Conservation (phyloP, 257 asterid species). For the Striga asiatica region DNA sequence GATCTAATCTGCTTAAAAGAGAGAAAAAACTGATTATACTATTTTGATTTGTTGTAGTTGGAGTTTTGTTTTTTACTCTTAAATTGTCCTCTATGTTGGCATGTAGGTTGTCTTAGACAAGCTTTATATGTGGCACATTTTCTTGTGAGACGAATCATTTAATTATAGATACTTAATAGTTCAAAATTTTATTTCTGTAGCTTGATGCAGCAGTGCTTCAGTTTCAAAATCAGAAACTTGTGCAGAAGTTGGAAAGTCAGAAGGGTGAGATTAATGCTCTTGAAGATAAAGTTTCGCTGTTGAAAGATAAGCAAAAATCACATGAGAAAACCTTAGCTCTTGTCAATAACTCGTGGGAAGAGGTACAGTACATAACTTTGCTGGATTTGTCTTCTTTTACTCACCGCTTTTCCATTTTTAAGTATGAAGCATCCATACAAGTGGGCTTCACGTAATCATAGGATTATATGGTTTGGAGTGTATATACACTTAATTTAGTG, state of each 20-base stretch:
- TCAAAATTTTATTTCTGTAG: conserved; percentile 32
- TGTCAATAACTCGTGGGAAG: conserved; percentile 56
- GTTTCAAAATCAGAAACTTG: conserved; percentile 88
- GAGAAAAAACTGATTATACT: background rate
- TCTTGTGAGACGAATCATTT: conserved; percentile 10
- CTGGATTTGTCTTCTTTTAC: background rate
- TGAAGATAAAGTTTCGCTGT: conserved; percentile 37
- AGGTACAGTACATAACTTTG: conserved; percentile 41
- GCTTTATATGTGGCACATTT: too few relatives aligned
- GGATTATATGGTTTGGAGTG: too few relatives aligned
- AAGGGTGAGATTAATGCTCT: conserved; percentile 60
- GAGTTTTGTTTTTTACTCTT: too few relatives aligned
- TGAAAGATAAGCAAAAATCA: conserved; percentile 56
- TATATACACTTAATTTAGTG: too few relatives aligned
- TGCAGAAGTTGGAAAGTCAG: conserved; percentile 84
- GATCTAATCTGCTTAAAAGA: background rate
- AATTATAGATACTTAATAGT: background rate
- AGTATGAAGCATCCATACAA: too few relatives aligned
- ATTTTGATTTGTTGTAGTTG: too few relatives aligned
- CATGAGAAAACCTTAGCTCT: conserved; percentile 37
- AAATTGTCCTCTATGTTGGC: too few relatives aligned
- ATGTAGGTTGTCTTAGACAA: too few relatives aligned
- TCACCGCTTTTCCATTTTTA: background rate
- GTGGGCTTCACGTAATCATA: too few relatives aligned
- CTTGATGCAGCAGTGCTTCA: conserved; percentile 82